Base-by-base conservation (phyloP, 805 yeast genomes). In the Kodamaea hsintzibuensis region DNA sequence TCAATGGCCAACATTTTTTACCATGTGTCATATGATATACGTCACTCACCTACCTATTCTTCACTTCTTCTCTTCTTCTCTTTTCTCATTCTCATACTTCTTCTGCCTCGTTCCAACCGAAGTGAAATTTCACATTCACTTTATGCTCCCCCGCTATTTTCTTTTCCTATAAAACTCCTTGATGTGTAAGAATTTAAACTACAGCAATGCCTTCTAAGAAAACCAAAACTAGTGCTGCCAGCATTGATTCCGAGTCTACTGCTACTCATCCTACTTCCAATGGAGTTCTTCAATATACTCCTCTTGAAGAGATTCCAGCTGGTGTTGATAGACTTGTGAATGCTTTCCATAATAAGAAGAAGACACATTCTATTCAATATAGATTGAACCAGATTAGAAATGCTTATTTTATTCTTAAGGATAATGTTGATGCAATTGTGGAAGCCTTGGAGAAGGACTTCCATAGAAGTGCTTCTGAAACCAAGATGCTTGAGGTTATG, bases 401-500 rank as follows among this genome's bases (percentile, higher is more conserved):
- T 61, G 62, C 91, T 16, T 88, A 86, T 71, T 85, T 78, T 60
- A 85, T 82, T 1, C 53, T 91, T 14, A 70, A 75, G 55, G 91
- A 88, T 64, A 78, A 85, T 62, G 77, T 72, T 50, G 84, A 82
- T 3, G 71, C 64, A 10, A 61, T 93, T 38, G 68, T 78, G 40
- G 80, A 73, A 2, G 91, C 96, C 0, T 69, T 91, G 57, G 57
- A 70, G 18, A 65, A 75, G 57, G 98, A 93, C 64, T 84, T 91
- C 68, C 78, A 85, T 67, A 81, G 93, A 54, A 67, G 88, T 1
- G 70, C 73, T 2, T 70, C 74, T 37, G 98, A 93, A 66, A 80
- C 93, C 0, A 71, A 73, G 48, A 62, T 82, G 35, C 67, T 82
- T 47, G 98, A 93, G 66, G 58, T 83, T 18, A 69, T 71, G 6